These are phyloP conservation scores for Alternaria gaisen DNA, from an alignment of 2,329 filamentous ascomycete genomes.

Conservation along the genomic window DNA sequence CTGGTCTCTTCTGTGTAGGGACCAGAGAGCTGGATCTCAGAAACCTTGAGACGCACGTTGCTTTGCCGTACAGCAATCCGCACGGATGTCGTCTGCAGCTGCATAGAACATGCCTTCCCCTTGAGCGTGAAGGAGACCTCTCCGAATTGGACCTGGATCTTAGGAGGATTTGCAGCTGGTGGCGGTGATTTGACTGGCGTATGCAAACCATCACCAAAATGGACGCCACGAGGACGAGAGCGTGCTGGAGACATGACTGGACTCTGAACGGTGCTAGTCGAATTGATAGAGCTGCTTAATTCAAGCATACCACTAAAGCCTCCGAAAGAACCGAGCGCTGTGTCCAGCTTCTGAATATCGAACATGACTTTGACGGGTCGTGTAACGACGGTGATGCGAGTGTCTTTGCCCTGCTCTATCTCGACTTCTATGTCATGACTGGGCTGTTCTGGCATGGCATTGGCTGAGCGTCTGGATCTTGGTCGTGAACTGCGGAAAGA, in stretches of 20 bases:
- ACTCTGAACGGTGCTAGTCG: constrained; percentile 65
- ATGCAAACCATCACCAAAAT: constrained; percentile 62
- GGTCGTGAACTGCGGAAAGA: constrained; percentile 56
- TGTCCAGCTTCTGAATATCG: constrained; percentile 82
- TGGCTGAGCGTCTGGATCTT: constrained; percentile 36
- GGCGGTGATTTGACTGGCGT: constrained; percentile 22
- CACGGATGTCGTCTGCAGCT: constrained; percentile 79
- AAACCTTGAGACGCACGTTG: constrained; percentile 76
- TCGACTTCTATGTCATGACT: constrained; percentile 46
- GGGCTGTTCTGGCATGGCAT: constrained; percentile 33
- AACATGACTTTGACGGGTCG: constrained; percentile 79
- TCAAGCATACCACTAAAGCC: constrained; percentile 91
- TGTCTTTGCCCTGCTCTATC: constrained; percentile 41
- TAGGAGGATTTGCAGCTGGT: constrained; percentile 52
- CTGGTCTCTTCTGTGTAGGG: constrained; percentile 67
- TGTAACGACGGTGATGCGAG: constrained; percentile 71
- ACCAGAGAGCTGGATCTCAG: constrained; percentile 77
- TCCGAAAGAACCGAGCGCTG: constrained; percentile 87
- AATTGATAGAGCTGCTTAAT: constrained; percentile 83
- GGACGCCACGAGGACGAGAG: constrained; percentile 59
- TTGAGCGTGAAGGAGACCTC: constrained; percentile 79
- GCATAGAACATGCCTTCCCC: constrained; percentile 78
- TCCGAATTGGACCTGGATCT: constrained; percentile 79
- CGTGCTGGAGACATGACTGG: constrained; percentile 44
- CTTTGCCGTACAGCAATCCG: constrained; percentile 80